Conservation (phyloP, 2,329 filamentous ascomycete genomes). For the Colletotrichum abscissum region DNA sequence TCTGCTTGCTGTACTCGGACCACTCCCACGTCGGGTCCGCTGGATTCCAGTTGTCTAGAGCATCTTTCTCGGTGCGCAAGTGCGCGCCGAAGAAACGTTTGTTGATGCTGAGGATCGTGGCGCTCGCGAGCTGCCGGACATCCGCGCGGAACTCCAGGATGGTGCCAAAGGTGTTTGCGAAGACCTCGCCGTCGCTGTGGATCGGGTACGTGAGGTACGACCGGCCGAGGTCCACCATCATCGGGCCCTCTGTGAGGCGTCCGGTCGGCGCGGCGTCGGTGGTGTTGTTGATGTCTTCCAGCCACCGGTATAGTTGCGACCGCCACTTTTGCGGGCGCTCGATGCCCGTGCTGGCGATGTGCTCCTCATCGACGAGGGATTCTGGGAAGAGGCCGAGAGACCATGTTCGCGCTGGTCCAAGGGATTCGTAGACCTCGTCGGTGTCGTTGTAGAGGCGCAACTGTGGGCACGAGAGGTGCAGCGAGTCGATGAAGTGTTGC, state of each 20-base stretch:
- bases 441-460: slow-evolving; percentile 42
- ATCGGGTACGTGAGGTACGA: slow-evolving; percentile 51
- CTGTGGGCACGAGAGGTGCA: slow-evolving; percentile 41
- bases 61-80: slow-evolving; percentile 43
- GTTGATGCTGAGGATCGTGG: slow-evolving; percentile 39
- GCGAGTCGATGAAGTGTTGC: slow-evolving; percentile 39
- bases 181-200: slow-evolving; percentile 45
- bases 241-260: slow-evolving; percentile 30
- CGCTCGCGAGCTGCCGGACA: slow-evolving; percentile 42
- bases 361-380: slow-evolving; percentile 43
- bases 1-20: slow-evolving; percentile 44
- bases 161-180: slow-evolving; percentile 46
- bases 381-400: slow-evolving; percentile 41
- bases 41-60: slow-evolving; percentile 42
- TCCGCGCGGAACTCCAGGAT: slow-evolving; percentile 45
- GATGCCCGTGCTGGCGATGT: slow-evolving; percentile 40
- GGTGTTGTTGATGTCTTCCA: slow-evolving; percentile 28
- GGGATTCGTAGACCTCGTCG: slow-evolving; percentile 38
- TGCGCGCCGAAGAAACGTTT: slow-evolving; percentile 44
- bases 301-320: slow-evolving; percentile 41
- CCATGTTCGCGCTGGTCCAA: slow-evolving; percentile 33
- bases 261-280: slow-evolving; percentile 32
- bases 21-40: slow-evolving; percentile 42
- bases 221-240: slow-evolving; percentile 44
- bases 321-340: slow-evolving; percentile 41